These are phyloP conservation scores for Populus euphratica DNA, from an alignment of 345 rosid species.

Conservation along the genomic window DNA sequence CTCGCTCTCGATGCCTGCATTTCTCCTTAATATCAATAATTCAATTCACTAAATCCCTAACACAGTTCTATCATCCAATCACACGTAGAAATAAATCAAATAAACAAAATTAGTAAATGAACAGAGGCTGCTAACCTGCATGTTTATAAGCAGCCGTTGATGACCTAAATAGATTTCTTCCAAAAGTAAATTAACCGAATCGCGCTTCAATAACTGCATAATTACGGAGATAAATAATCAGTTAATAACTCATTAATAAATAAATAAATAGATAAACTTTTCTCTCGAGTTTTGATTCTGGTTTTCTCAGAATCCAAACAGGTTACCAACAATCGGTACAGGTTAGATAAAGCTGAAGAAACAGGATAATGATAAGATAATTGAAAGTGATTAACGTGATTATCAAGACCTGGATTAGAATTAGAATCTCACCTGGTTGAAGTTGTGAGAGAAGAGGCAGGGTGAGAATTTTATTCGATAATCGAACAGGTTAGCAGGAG, in stretches of 20 bases:
- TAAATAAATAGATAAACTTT: no score
- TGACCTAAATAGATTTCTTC: background rate
- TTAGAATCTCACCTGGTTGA: background rate
- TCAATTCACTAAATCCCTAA: background rate
- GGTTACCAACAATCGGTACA: background rate
- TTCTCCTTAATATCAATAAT: background rate
- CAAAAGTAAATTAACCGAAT: background rate
- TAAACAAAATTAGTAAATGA: background rate
- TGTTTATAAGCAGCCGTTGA: background rate
- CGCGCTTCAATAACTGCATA: background rate
- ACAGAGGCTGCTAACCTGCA: background rate
- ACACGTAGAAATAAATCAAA: background rate
- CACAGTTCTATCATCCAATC: background rate
- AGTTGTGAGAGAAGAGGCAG: background rate
- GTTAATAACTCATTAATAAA: background rate
- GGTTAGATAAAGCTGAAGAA: background rate
- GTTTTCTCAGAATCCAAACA: background rate
- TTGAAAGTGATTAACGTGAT: background rate
- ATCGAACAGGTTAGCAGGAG: background rate
- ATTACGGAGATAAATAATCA: background rate
- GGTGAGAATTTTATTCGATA: background rate
- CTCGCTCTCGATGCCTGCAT: conserved; percentile 88
- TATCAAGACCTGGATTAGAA: background rate
- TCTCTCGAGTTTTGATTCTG: background rate
- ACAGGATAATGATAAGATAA: background rate